phyloP scores from a whole-genome alignment of 192 early-diverging fungal genomes.

The Entomortierella chlamydospora region DNA sequence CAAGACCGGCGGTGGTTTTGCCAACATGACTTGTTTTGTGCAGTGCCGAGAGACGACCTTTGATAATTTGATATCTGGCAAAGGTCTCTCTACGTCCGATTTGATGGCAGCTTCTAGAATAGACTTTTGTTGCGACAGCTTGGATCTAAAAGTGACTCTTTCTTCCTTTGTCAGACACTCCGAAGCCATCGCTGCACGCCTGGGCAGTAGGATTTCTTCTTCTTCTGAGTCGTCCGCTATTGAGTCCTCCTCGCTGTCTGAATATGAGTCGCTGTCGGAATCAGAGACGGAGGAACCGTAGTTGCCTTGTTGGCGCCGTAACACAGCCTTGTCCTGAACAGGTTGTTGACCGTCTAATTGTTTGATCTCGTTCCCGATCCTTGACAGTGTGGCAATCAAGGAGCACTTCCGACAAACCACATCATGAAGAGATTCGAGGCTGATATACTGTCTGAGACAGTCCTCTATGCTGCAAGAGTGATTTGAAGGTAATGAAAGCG shows the following conservation, averaged over 20 bases:
- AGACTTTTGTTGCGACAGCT: conserved; percentile 20
- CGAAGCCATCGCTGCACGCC: neutral
- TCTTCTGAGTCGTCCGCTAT: conserved; percentile 17
- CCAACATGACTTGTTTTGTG: conserved; percentile 86
- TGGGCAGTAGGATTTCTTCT: neutral
- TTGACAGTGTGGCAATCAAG: conserved; percentile 57
- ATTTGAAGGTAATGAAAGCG: conserved; percentile 70
- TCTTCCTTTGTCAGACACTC: conserved; percentile 4
- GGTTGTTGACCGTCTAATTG: conserved; percentile 12
- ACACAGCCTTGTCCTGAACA: neutral
- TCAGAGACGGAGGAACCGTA: neutral
- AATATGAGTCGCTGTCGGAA: neutral
- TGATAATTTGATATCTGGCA: conserved; percentile 56
- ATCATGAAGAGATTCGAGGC: conserved; percentile 73
- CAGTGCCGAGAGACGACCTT: conserved; percentile 60
- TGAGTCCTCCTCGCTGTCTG: conserved; percentile 15
- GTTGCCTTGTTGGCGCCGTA: neutral
- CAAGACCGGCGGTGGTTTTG: conserved; percentile 78
- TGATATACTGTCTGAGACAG: conserved; percentile 65
- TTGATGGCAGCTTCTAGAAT: conserved; percentile 55
- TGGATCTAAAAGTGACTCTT: conserved; percentile 13
- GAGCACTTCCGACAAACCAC: conserved; percentile 76
- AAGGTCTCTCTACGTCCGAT: conserved; percentile 56
- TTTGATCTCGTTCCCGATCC: conserved; percentile 50
- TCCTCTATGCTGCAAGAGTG: conserved; percentile 63